phyloP scores from a whole-genome alignment of 495 filamentous ascomycete species.

The Astrothelium macrocarpum region DNA sequence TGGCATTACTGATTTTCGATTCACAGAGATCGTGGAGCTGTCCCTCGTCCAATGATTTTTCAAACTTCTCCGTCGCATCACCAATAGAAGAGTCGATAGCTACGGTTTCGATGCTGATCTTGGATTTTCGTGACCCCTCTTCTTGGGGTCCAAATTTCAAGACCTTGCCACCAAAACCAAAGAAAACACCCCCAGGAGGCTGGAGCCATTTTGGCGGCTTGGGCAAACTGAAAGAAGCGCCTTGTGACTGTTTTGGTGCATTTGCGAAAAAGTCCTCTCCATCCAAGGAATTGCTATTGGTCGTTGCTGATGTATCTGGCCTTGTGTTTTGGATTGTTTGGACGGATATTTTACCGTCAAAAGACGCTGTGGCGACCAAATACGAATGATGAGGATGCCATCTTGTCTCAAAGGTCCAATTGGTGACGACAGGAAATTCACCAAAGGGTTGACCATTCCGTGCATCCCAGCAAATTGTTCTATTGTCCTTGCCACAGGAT shows the following conservation, averaged over 20 bases:
- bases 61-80: slow-evolving; percentile 74
- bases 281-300: slow-evolving; percentile 60
- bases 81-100: slow-evolving; percentile 81
- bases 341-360: slow-evolving; percentile 88
- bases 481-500: slow-evolving; percentile 94
- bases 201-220: slow-evolving; percentile 89
- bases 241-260: slow-evolving; percentile 83
- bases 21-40: slow-evolving; percentile 74
- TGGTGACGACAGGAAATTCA: slow-evolving; percentile 93
- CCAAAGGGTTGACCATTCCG: slow-evolving; percentile 77
- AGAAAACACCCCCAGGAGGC: slow-evolving; percentile 74
- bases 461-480: slow-evolving; percentile 92
- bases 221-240: slow-evolving; percentile 71
- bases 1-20: slow-evolving; percentile 59
- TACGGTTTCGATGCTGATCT: slow-evolving; percentile 73
- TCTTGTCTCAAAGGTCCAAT: slow-evolving; percentile 94
- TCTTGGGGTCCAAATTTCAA: slow-evolving; percentile 59
- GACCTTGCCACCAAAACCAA: slow-evolving; percentile 93
- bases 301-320: slow-evolving; percentile 42
- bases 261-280: slow-evolving; percentile 96
- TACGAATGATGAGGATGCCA: slow-evolving; percentile 92
- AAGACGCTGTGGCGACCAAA: slow-evolving; percentile 87
- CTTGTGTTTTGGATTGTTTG: slow-evolving; percentile 88
- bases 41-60: slow-evolving; percentile 66
- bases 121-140: slow-evolving; percentile 54